Base-by-base conservation (phyloP, 1,284 basidiomycete species). In the Pholiota adiposa region DNA sequence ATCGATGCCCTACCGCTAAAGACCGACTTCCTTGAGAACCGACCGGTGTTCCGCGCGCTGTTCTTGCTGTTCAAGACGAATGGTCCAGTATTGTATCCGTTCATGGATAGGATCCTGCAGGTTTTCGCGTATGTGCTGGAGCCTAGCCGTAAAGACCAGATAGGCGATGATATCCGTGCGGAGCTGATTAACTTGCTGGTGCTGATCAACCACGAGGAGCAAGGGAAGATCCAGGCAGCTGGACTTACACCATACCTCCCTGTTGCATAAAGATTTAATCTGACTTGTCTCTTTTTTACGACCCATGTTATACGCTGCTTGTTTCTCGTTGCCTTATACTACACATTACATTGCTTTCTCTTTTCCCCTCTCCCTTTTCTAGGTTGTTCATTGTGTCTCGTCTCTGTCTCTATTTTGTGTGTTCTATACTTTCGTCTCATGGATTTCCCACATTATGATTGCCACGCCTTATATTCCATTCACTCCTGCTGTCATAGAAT, bases 21-120 rank as follows among this genome's bases (percentile, higher is more conserved):
- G 72, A 89, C 94, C 72, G 96, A 98, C 77, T 86, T 84, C 69
- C 85, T 96, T 54, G 95, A 97, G 79, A 96, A 97, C 77, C 82
- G 87, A 29, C 91, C 96, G 0, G 89, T 96, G 49, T 97, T 97
- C 85, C 86, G 88, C 48, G 90, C 93, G 25, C 82, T 99, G 70
- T 96, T 99, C 86, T 83, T 89, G 65, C 81, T 99, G 52, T 95
- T 96, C 83, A 85, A 87, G 67, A 84, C 82, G 43, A 86, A 91
- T 72, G 87, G 93, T 36, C 81, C 83, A 40, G 81, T 87, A 0
- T 83, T 97, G 59, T 82, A 84, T 51, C 86, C 90, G 5, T 86
- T 93, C 77, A 83, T 98, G 70, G 94, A 97, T 72, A 84, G 84
- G 57, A 80, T 99, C 50, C 82, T 99, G 31, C 79, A 81, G 23